A percentile compares a stretch with the other conserved stretches of the same genome.
These are phyloP conservation scores for Pittosporum tobira DNA, from an alignment of 129 eudicot genomes.

Conservation along the genomic window DNA sequence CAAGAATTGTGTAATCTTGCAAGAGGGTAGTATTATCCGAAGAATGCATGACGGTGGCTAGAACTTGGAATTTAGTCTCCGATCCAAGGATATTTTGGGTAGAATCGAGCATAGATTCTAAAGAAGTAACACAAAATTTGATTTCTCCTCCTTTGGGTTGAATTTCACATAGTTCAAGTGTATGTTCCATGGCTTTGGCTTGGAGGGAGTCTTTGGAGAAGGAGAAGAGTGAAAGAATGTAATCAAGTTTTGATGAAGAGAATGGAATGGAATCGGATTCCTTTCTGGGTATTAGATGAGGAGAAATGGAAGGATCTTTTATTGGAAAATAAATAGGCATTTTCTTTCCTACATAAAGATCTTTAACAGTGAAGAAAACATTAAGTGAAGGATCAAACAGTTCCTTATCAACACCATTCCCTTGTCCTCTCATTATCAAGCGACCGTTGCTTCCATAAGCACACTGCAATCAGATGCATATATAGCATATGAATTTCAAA, in stretches of 20 bases:
- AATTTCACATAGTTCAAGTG: slow-evolving; percentile 47
- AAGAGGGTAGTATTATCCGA: slow-evolving; percentile 16
- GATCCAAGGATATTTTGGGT: slow-evolving; percentile 25
- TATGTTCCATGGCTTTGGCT: slow-evolving; percentile 52
- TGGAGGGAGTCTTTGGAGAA: slow-evolving; percentile 35
- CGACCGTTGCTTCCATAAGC: background rate
- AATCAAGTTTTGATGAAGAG: slow-evolving; percentile 26
- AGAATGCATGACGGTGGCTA: slow-evolving; percentile 27
- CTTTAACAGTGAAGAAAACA: slow-evolving; percentile 52
- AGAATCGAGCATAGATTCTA: slow-evolving; percentile 59
- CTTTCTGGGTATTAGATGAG: slow-evolving; percentile 41
- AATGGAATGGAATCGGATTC: slow-evolving; percentile 55
- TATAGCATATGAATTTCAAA: slow-evolving; percentile 3
- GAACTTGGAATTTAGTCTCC: slow-evolving; percentile 14
- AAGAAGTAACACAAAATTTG: slow-evolving; percentile 60
- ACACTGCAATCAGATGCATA: slow-evolving; percentile 8
- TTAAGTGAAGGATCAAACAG: slow-evolving; percentile 40
- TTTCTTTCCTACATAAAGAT: slow-evolving; percentile 42
- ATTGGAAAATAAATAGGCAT: slow-evolving; percentile 51
- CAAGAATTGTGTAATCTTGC: slow-evolving; percentile 42
- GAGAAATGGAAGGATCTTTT: slow-evolving; percentile 40
- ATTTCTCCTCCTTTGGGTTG: slow-evolving; percentile 33
- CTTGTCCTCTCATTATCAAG: background rate
- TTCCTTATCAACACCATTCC: background rate
- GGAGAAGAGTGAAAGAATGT: slow-evolving; percentile 37